phyloP scores from a whole-genome alignment of 805 yeast species.

The Ogataea thermomethanolica region DNA sequence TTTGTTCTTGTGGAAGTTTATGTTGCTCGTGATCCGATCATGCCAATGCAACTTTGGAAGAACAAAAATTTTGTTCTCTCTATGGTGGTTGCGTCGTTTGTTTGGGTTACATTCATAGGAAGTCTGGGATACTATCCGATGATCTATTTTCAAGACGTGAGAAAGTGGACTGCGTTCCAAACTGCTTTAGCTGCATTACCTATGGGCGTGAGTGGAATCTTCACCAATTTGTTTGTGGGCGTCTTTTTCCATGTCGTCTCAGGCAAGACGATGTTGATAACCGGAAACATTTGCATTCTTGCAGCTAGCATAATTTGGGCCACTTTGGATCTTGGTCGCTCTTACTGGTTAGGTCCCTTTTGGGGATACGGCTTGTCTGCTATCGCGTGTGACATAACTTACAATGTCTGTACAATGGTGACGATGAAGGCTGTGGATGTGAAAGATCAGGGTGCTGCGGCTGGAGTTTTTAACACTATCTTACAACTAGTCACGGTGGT shows the following conservation, averaged over 20 bases:
- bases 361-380: constrained; percentile 34
- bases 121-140: constrained; percentile 33
- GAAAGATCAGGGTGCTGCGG: constrained; percentile 37
- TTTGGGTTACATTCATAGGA: constrained; percentile 39
- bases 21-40: constrained; percentile 35
- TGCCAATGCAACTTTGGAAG: constrained; percentile 40
- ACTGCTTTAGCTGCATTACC: constrained; percentile 38
- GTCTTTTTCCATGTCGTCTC: constrained; percentile 37
- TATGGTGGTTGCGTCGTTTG: constrained; percentile 32
- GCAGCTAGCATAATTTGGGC: constrained; percentile 37
- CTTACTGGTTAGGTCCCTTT: constrained; percentile 42
- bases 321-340: constrained; percentile 27
- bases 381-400: constrained; percentile 41
- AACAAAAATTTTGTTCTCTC: constrained; percentile 33
- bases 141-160: constrained; percentile 37
- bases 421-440: constrained; percentile 34
- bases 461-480: constrained; percentile 40
- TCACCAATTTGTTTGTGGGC: constrained; percentile 39
- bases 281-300: constrained; percentile 29
- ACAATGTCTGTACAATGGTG: constrained; percentile 39
- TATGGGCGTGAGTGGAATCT: constrained; percentile 35
- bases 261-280: constrained; percentile 32
- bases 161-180: constrained; percentile 33
- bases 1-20: constrained; percentile 36
- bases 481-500: constrained; percentile 35